phyloP scores from a whole-genome alignment of 2,329 filamentous ascomycete species.

The Nemania sp. region DNA sequence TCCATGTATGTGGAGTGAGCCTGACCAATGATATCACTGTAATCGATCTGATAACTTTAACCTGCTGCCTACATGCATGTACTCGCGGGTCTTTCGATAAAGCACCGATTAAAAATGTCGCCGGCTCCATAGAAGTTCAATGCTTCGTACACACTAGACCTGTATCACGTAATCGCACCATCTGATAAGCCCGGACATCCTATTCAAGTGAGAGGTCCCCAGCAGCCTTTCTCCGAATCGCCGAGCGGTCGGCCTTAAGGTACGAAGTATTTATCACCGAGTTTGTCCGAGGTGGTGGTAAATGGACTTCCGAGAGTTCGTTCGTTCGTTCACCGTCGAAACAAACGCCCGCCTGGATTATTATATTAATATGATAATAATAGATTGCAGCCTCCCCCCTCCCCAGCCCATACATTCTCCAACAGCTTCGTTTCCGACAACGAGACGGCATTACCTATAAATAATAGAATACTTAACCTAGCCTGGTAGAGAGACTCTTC shows the following conservation, averaged over 20 bases:
- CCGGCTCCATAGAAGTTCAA: neutral
- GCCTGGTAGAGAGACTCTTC: too few relatives aligned
- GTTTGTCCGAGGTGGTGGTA: slow-evolving; percentile 17
- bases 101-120: too few relatives aligned
- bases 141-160: too few relatives aligned
- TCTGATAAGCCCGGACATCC: slow-evolving; percentile 17
- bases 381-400: too few relatives aligned
- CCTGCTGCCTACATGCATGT: too few relatives aligned
- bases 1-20: neutral
- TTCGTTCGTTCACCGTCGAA: neutral
- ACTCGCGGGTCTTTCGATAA: neutral
- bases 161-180: slow-evolving; percentile 9
- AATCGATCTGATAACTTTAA: slow-evolving; percentile 29
- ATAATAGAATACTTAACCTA: neutral
- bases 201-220: neutral
- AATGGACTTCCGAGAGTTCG: neutral
- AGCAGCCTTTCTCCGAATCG: neutral
- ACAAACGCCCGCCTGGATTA: too few relatives aligned
- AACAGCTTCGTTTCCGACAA: too few relatives aligned
- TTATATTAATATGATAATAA: too few relatives aligned
- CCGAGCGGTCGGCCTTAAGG: slow-evolving; percentile 17
- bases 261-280: slow-evolving; percentile 19
- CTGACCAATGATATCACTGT: slow-evolving; percentile 11
- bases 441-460: neutral
- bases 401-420: too few relatives aligned